phyloP scores from a whole-genome alignment of 1,284 basidiomycete genomes.

The Schizophyllum commune region DNA sequence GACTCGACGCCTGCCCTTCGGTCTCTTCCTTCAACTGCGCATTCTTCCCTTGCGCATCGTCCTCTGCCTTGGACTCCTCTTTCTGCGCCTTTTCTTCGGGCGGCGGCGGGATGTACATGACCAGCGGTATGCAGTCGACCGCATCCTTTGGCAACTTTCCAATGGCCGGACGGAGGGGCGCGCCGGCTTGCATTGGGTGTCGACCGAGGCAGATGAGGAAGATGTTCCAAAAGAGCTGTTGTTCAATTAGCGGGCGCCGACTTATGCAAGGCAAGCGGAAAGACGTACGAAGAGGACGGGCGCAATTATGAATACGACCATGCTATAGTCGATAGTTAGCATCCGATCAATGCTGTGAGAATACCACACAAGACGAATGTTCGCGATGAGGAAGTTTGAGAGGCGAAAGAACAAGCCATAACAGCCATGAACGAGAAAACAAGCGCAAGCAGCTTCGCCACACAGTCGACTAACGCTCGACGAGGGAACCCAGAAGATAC shows the following conservation, averaged over 20 bases:
- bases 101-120: conserved; percentile 74
- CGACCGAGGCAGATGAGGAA: conserved; percentile 68
- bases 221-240: conserved; percentile 67
- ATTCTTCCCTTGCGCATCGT: too few species aligned
- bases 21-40: too few species aligned
- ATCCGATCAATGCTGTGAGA: too few species aligned
- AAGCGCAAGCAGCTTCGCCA: too few species aligned
- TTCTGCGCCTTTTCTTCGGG: conserved; percentile 36
- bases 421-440: too few species aligned
- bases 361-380: too few species aligned
- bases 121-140: conserved; percentile 72
- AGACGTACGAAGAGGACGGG: conserved; percentile 65
- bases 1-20: too few species aligned
- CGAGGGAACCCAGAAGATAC: too few species aligned
- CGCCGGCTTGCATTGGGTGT: conserved; percentile 64
- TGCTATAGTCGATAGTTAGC: conserved; percentile 7
- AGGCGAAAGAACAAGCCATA: too few species aligned
- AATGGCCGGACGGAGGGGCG: conserved; percentile 66
- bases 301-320: conserved; percentile 69
- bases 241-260: conserved; percentile 4
- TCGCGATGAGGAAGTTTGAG: too few species aligned
- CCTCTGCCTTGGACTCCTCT: conserved; percentile 3
- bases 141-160: conserved; percentile 60
- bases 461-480: too few species aligned
- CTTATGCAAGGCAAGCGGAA: conserved; percentile 2